phyloP scores from a whole-genome alignment of 805 yeast species.

The Cyberlindnera xylosilytica region DNA sequence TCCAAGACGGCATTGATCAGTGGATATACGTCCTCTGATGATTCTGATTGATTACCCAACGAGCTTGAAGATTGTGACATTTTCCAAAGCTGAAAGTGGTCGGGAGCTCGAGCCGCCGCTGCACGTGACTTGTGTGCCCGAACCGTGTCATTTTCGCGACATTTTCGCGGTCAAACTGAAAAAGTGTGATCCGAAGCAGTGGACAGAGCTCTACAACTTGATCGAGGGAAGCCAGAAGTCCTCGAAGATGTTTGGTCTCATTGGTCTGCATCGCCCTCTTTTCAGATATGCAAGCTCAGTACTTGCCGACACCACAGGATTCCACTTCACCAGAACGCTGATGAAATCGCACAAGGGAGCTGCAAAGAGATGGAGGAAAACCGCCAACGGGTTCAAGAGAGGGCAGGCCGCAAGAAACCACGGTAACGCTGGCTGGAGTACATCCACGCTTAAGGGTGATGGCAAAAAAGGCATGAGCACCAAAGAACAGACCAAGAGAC shows the following conservation, averaged over 20 bases:
- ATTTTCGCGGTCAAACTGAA: too few relatives aligned
- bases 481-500: constrained; percentile 53
- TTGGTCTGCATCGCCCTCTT: constrained; percentile 8
- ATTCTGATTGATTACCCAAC: constrained; percentile 15
- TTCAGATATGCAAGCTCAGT: not conserved
- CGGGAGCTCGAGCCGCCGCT: too few relatives aligned
- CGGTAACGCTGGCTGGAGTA: constrained; percentile 88
- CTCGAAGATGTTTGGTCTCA: not conserved
- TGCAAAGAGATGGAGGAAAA: constrained; percentile 81
- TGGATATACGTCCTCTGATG: constrained; percentile 16
- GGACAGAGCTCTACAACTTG: too few relatives aligned
- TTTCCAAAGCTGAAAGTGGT: too few relatives aligned
- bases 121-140: not conserved
- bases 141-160: too few relatives aligned
- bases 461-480: constrained; percentile 58
- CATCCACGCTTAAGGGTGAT: constrained; percentile 53
- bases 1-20: not conserved
- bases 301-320: constrained; percentile 1
- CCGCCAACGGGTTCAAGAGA: constrained; percentile 63
- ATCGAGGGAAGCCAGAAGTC: too few relatives aligned
- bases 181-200: too few relatives aligned
- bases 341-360: constrained; percentile 86
- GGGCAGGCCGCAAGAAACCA: constrained; percentile 82
- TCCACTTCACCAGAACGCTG: constrained; percentile 29
- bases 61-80: too few relatives aligned